Conservation (phyloP, 2,329 filamentous ascomycete genomes). For the Teratosphaeria pseudoeucalypti region DNA sequence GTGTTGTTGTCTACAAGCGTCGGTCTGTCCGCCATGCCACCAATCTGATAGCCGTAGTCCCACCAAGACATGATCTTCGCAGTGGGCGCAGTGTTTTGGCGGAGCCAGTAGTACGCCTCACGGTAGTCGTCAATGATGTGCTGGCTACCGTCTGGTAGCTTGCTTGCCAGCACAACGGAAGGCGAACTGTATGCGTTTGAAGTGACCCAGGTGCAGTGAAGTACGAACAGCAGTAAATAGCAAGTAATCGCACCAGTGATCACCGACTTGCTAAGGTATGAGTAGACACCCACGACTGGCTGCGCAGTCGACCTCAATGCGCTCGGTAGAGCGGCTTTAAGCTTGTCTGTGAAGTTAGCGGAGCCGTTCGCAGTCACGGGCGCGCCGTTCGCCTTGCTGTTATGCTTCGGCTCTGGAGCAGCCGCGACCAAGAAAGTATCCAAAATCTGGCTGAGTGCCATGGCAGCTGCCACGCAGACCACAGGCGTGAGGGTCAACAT, state of each 20-base stretch:
- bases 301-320: slow-evolving; percentile 60
- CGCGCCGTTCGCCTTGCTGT: slow-evolving; percentile 27
- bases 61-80: slow-evolving; percentile 99
- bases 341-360: slow-evolving; percentile 39
- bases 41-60: slow-evolving; percentile 99
- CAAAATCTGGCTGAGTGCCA: slow-evolving; percentile 77
- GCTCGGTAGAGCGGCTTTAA: slow-evolving; percentile 43
- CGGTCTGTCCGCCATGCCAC: slow-evolving; percentile 95
- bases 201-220: slow-evolving; percentile 98
- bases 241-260: slow-evolving; percentile 61
- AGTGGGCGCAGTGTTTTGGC: slow-evolving; percentile 88
- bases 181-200: slow-evolving; percentile 98
- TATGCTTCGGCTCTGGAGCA: slow-evolving; percentile 38
- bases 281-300: slow-evolving; percentile 76
- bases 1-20: slow-evolving; percentile 99
- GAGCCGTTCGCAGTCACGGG: slow-evolving; percentile 30
- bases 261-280: slow-evolving; percentile 64
- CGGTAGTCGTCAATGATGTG: slow-evolving; percentile 99
- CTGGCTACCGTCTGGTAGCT: slow-evolving; percentile 85
- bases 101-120: slow-evolving; percentile 98
- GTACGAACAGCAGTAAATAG: slow-evolving; percentile 86
- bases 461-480: slow-evolving; percentile 85
- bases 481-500: slow-evolving; percentile 97
- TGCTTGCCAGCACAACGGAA: slow-evolving; percentile 88
- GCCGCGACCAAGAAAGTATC: slow-evolving; percentile 69